Conservation (phyloP, 495 filamentous ascomycete genomes). For the Annulohypoxylon nitens region DNA sequence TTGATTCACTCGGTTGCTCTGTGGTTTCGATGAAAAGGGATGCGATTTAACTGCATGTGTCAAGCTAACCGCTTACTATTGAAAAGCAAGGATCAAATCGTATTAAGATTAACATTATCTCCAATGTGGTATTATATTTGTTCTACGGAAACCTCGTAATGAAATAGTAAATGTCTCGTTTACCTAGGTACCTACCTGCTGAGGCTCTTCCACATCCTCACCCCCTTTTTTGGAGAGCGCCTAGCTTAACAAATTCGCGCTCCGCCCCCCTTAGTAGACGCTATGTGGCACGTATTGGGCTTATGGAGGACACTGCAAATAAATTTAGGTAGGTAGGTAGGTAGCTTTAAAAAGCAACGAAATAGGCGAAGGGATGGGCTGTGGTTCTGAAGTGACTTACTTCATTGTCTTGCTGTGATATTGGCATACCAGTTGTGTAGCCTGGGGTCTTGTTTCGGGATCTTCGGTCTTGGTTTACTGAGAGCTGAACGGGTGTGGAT, state of each 20-base stretch:
- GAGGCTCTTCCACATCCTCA: background rate
- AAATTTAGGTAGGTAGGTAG: background rate
- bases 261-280: background rate
- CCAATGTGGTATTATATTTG: background rate
- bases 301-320: background rate
- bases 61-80: background rate
- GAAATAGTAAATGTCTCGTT: background rate
- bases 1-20: background rate
- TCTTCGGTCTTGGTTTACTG: background rate
- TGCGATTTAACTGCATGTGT: background rate
- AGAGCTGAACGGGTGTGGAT: background rate
- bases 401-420: background rate
- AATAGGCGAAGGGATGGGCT: background rate
- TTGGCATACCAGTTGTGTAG: background rate
- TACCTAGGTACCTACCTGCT: background rate
- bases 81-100: background rate
- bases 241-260: background rate
- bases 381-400: background rate
- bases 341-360: background rate
- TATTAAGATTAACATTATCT: background rate
- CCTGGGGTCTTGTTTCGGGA: background rate
- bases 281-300: background rate
- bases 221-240: background rate
- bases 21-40: background rate
- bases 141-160: background rate